These are phyloP conservation scores for Lentinula boryana DNA, from an alignment of 768 basidiomycete species.

Conservation along the genomic window DNA sequence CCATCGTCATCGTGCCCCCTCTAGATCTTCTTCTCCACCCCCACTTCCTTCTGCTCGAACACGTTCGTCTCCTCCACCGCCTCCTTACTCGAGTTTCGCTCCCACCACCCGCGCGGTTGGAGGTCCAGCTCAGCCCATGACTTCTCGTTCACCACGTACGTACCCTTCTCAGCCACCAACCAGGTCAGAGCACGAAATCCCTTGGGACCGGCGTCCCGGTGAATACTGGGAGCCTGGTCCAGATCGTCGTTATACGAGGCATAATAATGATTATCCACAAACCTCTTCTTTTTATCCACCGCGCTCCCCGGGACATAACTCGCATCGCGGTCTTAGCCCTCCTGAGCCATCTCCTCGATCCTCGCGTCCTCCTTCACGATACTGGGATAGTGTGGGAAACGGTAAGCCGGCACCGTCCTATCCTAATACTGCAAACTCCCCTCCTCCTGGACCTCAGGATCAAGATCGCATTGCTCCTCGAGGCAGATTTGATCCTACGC, in stretches of 20 bases:
- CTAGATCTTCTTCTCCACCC: slow-evolving; percentile 57
- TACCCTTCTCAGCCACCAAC: slow-evolving; percentile 47
- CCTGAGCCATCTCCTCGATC: slow-evolving; percentile 59
- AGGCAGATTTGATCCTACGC: slow-evolving; percentile 42
- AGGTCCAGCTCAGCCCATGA: slow-evolving; percentile 47
- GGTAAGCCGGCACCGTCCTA: slow-evolving; percentile 40
- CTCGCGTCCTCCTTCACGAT: slow-evolving; percentile 37
- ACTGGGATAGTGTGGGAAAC: slow-evolving; percentile 43
- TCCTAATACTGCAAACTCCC: slow-evolving; percentile 26
- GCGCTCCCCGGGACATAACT: slow-evolving; percentile 30
- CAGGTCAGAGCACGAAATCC: slow-evolving; percentile 47
- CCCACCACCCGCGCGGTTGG: slow-evolving; percentile 39
- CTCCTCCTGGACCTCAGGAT: slow-evolving; percentile 25
- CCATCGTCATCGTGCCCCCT: slow-evolving; percentile 46
- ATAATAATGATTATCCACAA: slow-evolving; percentile 32
- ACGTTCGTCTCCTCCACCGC: slow-evolving; percentile 45
- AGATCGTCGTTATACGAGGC: slow-evolving; percentile 35
- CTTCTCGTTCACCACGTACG: slow-evolving; percentile 54
- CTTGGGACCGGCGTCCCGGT: slow-evolving; percentile 54
- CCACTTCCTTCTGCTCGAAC: slow-evolving; percentile 37
- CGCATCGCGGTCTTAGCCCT: slow-evolving; percentile 40
- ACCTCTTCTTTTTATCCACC: slow-evolving; percentile 30
- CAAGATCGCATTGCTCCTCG: slow-evolving; percentile 62
- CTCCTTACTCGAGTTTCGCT: slow-evolving; percentile 43
- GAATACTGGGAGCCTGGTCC: slow-evolving; percentile 53